These are phyloP conservation scores for Pleurotus djamor DNA, from an alignment of 768 basidiomycete species.

Conservation along the genomic window DNA sequence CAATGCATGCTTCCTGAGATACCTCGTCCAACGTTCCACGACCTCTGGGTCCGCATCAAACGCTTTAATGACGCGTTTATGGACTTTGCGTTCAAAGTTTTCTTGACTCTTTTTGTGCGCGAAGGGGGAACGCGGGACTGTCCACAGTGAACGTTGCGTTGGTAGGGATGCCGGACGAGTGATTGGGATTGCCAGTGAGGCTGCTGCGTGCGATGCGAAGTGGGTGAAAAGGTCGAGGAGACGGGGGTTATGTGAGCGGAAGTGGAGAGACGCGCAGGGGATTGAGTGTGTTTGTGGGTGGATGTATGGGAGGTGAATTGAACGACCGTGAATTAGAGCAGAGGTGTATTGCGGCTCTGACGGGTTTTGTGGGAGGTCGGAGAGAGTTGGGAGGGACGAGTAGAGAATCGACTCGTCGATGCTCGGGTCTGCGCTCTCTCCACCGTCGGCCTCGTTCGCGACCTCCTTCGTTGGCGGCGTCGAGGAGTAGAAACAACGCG, in stretches of 20 bases:
- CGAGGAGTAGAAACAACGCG: no score
- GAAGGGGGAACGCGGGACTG: conserved; percentile 84
- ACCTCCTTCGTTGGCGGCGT: no score
- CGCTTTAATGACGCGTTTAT: conserved; percentile 86
- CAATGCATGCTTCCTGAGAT: conserved; percentile 71
- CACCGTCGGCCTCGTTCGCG: no score
- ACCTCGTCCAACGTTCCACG: conserved; percentile 77
- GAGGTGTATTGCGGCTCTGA: conserved; percentile 49
- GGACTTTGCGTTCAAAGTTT: conserved; percentile 86
- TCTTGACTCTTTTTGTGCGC: conserved; percentile 93
- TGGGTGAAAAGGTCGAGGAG: conserved; percentile 79
- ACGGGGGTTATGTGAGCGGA: conserved; percentile 70
- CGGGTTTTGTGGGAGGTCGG: no score
- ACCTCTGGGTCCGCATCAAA: conserved; percentile 85
- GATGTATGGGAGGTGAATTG: conserved; percentile 47
- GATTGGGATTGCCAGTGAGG: conserved; percentile 80
- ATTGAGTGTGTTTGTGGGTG: conserved; percentile 65
- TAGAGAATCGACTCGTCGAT: no score
- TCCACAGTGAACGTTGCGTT: conserved; percentile 77
- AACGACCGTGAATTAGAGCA: conserved; percentile 61
- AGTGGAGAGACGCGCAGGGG: conserved; percentile 80
- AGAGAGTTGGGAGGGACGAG: no score
- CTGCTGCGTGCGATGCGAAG: conserved; percentile 82
- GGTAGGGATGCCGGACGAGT: conserved; percentile 67
- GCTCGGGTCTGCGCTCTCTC: no score